phyloP scores from a whole-genome alignment of 345 rosid species.

The Salix koriyanagi region DNA sequence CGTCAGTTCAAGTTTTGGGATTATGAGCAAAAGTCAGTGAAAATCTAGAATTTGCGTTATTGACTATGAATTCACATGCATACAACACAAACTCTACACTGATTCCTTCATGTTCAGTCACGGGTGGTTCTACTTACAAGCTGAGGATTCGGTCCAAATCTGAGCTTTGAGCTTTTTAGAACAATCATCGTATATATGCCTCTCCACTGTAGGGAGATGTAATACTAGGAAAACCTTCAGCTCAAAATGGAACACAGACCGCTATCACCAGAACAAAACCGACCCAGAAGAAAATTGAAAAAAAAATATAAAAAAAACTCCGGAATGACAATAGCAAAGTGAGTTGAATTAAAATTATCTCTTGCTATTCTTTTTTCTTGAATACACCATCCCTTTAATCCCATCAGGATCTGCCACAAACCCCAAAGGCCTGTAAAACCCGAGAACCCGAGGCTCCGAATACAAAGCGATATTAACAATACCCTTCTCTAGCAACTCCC shows the following conservation, averaged over 20 bases:
- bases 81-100: background rate
- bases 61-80: background rate
- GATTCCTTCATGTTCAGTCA: too few relatives aligned
- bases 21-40: background rate
- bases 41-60: background rate
- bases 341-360: constrained; percentile 11
- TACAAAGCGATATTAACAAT: constrained; percentile 70
- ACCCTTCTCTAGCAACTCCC: constrained; percentile 52
- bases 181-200: background rate
- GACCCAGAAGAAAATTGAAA: background rate
- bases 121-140: too few relatives aligned
- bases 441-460: constrained; percentile 88
- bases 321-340: background rate
- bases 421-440: constrained; percentile 82
- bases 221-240: background rate
- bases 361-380: constrained; percentile 49
- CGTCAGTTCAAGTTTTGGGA: background rate
- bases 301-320: too few relatives aligned
- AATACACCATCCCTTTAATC: constrained; percentile 84
- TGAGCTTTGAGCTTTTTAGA: background rate
- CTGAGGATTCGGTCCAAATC: background rate
- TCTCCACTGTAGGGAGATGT: background rate
- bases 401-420: constrained; percentile 93
- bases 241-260: too few relatives aligned
- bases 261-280: background rate